A percentile compares a stretch with the other conserved stretches of the same genome.
Evolutionary conservation across 2,329 filamentous ascomycete genomes (phyloP).

Genomic region (Ilyonectria sp.): DNA sequence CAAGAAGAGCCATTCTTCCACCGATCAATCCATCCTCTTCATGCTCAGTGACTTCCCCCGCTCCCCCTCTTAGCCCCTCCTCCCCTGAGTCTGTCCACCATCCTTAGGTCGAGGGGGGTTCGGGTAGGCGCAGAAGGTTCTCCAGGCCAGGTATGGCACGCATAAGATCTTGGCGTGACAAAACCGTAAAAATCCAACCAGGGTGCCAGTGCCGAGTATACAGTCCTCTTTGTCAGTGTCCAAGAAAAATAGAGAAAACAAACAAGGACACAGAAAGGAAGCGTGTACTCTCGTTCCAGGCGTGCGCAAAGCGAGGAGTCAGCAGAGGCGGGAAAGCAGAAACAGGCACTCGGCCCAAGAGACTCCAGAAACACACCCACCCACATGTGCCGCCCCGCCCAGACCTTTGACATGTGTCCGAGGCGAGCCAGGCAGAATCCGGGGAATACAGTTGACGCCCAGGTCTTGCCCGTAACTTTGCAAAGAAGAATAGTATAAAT

Average conservation of each 20-base stretch:
- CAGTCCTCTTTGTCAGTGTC: constrained; percentile 3
- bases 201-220: constrained; percentile 18
- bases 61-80: constrained; percentile 4
- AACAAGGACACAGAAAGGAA: constrained; percentile 14
- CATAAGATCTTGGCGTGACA: constrained; percentile 23
- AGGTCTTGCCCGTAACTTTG: constrained; percentile 41
- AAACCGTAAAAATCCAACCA: constrained; percentile 18
- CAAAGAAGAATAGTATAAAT: constrained; percentile 52
- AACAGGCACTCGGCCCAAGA: constrained; percentile 24
- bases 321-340: constrained; percentile 20
- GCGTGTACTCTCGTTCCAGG: constrained; percentile 21
- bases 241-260: background rate
- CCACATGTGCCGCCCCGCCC: constrained; percentile 32
- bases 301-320: constrained; percentile 20
- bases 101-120: constrained; percentile 15
- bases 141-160: constrained; percentile 17
- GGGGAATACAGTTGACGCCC: constrained; percentile 25
- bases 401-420: constrained; percentile 8
- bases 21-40: constrained; percentile 25
- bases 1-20: constrained; percentile 32
- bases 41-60: constrained; percentile 16
- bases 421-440: constrained; percentile 15
- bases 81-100: constrained; percentile 15
- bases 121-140: constrained; percentile 14
- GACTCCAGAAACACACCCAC: constrained; percentile 39